phyloP scores from a whole-genome alignment of 371 early-diverging fungal genomes.

The Dinochytrium kinnereticum region DNA sequence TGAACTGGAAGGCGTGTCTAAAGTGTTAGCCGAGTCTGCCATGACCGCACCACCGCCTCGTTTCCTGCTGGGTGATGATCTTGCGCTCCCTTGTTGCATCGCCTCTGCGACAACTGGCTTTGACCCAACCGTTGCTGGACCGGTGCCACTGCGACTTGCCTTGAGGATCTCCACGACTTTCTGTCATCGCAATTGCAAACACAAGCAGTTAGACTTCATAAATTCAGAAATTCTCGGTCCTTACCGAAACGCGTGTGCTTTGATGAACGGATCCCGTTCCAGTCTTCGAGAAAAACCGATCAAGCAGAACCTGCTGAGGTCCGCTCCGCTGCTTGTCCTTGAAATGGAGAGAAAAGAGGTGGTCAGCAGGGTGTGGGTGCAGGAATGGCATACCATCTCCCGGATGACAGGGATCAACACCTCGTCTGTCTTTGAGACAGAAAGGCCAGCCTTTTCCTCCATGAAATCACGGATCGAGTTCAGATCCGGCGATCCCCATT shows the following conservation, averaged over 20 bases:
- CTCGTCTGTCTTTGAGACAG: constrained; percentile 59
- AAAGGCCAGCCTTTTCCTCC: constrained; percentile 62
- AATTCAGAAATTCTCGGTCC: background rate
- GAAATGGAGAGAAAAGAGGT: too few species aligned
- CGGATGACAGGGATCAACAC: constrained; percentile 80
- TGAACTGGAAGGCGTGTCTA: background rate
- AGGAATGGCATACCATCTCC: constrained; percentile 65
- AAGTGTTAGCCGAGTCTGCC: too few species aligned
- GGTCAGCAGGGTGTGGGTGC: too few species aligned
- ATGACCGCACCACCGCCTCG: background rate
- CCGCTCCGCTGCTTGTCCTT: constrained; percentile 8
- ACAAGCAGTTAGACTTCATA: background rate
- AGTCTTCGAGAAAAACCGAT: background rate
- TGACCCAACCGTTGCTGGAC: background rate
- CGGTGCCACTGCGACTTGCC: background rate
- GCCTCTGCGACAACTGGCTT: background rate
- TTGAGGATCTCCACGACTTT: constrained; percentile 15
- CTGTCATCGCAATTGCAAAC: too few species aligned
- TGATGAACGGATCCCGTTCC: background rate
- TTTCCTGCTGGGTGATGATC: background rate
- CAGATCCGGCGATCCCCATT: constrained; percentile 87
- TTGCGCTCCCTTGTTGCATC: background rate
- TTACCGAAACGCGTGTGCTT: constrained; percentile 10
- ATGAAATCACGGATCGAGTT: constrained; percentile 74
- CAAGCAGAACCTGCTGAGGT: background rate